Conservation (phyloP, 2,329 filamentous ascomycete genomes). For the Aspergillus nomiae region DNA sequence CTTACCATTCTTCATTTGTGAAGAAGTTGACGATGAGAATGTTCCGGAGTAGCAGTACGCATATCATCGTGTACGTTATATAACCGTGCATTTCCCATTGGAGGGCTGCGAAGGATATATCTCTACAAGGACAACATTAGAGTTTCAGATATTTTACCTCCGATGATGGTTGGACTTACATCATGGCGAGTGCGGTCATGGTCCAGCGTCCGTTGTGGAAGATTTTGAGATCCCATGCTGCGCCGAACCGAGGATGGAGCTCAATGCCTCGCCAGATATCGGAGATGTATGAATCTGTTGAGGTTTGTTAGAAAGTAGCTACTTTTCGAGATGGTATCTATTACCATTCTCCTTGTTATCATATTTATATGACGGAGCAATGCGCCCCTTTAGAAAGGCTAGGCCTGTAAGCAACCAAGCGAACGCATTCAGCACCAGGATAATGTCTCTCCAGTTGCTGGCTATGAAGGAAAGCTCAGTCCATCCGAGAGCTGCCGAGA, state of each 20-base stretch:
- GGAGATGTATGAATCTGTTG: conserved; percentile 35
- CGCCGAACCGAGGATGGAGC: conserved; percentile 48
- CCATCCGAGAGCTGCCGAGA: background rate
- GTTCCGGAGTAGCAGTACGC: background rate
- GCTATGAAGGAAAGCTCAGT: background rate
- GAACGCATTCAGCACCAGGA: background rate
- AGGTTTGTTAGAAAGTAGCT: background rate
- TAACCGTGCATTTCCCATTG: background rate
- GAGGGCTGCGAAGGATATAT: background rate
- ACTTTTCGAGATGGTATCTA: background rate
- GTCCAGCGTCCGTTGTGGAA: conserved; percentile 53
- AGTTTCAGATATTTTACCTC: accelerated
- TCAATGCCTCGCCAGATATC: conserved; percentile 53
- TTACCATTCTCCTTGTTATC: background rate
- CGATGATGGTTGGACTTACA: background rate
- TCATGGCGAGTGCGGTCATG: conserved; percentile 52
- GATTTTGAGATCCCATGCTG: conserved; percentile 50
- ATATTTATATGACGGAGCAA: background rate
- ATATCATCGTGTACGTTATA: background rate
- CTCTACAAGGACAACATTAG: background rate
- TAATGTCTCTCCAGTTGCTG: background rate
- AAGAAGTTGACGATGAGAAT: background rate
- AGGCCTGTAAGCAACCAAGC: background rate
- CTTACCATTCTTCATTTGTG: background rate
- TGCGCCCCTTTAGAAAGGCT: background rate